These are phyloP conservation scores for Corynascus novoguineensis DNA, from an alignment of 495 filamentous ascomycete genomes.

Conservation along the genomic window DNA sequence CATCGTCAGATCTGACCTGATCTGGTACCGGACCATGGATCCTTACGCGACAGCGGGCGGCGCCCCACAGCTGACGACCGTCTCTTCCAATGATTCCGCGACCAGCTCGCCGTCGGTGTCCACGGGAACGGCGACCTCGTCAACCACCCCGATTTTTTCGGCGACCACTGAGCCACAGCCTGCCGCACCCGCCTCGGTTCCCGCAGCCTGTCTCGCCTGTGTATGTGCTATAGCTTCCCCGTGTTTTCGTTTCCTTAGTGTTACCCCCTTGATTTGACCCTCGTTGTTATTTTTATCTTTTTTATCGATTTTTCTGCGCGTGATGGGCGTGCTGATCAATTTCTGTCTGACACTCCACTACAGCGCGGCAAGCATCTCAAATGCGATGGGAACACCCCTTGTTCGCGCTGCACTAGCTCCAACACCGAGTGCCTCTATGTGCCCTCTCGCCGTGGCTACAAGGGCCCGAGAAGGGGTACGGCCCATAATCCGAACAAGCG, in stretches of 20 bases:
- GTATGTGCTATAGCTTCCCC: constrained; percentile 32
- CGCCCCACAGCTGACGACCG: constrained; percentile 29
- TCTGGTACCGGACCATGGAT: constrained; percentile 32
- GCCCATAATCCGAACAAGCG: constrained; percentile 48
- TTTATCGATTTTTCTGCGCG: no score
- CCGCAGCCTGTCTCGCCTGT: constrained; percentile 45
- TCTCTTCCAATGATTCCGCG: no score
- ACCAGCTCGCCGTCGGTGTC: constrained; percentile 30
- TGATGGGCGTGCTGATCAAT: constrained; percentile 15
- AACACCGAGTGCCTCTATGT: constrained; percentile 45
- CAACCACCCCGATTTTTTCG: constrained; percentile 20
- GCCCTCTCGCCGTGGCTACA: constrained; percentile 48
- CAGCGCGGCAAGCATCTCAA: constrained; percentile 49
- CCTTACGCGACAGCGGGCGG: constrained; percentile 28
- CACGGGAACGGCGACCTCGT: constrained; percentile 30
- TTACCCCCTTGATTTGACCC: not conserved
- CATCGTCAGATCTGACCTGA: constrained; percentile 17
- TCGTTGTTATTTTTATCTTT: constrained; percentile 14
- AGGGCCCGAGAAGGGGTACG: constrained; percentile 40
- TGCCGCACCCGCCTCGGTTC: constrained; percentile 36
- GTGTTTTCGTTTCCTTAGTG: constrained; percentile 21
- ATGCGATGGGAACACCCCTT: constrained; percentile 44
- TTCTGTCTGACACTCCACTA: not conserved
- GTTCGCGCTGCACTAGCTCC: constrained; percentile 40
- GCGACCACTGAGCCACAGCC: constrained; percentile 33